Evolutionary conservation across 2,329 filamentous ascomycete species (phyloP).

Genomic region (Elsinoe fawcettii): DNA sequence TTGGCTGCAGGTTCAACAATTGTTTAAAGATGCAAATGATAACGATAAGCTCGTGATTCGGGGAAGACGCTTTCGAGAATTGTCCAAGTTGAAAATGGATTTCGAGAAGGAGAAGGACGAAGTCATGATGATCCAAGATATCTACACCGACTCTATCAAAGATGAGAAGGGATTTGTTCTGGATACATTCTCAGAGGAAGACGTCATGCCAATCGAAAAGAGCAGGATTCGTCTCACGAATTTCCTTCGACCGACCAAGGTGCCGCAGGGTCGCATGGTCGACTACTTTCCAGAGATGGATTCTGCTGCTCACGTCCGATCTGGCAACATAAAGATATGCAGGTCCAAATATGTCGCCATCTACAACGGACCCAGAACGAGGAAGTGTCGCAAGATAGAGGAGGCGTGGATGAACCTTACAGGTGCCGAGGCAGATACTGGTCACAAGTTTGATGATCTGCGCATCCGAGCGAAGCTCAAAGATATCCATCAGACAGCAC

Average conservation of each 20-base stretch:
- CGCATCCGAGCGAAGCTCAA: neutral
- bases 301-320: slow-evolving; percentile 29
- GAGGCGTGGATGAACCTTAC: slow-evolving; percentile 8
- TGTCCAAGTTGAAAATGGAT: neutral
- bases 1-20: neutral
- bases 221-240: neutral
- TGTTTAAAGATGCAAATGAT: neutral
- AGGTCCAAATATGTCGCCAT: slow-evolving; percentile 40
- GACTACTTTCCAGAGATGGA: neutral
- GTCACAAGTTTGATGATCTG: neutral
- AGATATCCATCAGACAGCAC: neutral
- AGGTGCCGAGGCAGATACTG: slow-evolving; percentile 11
- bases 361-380: neutral
- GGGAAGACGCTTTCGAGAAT: neutral
- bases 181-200: neutral
- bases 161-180: neutral
- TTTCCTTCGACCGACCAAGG: neutral
- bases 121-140: slow-evolving; percentile 4
- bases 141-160: neutral
- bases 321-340: slow-evolving; percentile 39
- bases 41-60: neutral
- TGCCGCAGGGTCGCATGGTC: neutral
- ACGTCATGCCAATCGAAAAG: neutral
- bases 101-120: neutral
- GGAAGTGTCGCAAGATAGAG: neutral